These are phyloP conservation scores for Emericellopsis atlantica DNA, from an alignment of 2,329 filamentous ascomycete genomes.

Conservation along the genomic window DNA sequence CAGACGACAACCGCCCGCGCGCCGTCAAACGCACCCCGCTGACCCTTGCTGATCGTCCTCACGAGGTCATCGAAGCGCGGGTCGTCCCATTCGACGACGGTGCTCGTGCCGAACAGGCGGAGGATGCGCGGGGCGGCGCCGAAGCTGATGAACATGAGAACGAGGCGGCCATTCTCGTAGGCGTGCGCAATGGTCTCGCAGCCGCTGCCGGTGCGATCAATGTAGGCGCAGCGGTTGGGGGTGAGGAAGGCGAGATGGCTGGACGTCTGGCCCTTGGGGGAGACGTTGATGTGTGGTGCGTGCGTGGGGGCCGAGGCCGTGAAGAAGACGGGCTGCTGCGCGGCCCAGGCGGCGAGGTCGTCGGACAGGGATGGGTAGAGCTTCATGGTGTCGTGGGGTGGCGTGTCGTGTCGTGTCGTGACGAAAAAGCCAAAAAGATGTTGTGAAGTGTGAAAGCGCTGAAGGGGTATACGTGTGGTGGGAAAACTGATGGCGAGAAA, in stretches of 20 bases:
- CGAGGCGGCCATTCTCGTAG: constrained; percentile 65
- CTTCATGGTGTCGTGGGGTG: constrained; percentile 33
- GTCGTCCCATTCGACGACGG: constrained; percentile 44
- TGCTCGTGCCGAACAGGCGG: constrained; percentile 47
- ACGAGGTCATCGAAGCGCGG: constrained; percentile 35
- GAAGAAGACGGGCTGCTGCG: constrained; percentile 61
- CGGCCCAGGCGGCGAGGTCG: constrained; percentile 49
- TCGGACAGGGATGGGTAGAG: constrained; percentile 42
- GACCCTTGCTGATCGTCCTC: constrained; percentile 23
- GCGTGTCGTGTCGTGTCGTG: too few relatives aligned
- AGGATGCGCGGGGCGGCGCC: constrained; percentile 46
- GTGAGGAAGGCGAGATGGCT: constrained; percentile 49
- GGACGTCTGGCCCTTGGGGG: constrained; percentile 57
- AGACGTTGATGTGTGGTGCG: constrained; percentile 62
- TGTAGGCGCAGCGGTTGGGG: constrained; percentile 50
- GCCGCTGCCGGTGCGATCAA: constrained; percentile 64
- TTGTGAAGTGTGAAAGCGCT: neutral
- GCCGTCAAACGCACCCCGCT: constrained; percentile 24
- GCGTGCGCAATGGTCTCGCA: constrained; percentile 66
- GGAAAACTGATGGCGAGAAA: neutral
- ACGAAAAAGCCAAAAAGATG: neutral
- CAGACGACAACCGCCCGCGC: constrained; percentile 48
- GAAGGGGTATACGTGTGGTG: neutral
- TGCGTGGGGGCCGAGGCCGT: constrained; percentile 57
- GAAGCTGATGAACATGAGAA: constrained; percentile 62